Evolutionary conservation across 345 rosid species (phyloP).

Genomic region (Mallotus nudiflorus): DNA sequence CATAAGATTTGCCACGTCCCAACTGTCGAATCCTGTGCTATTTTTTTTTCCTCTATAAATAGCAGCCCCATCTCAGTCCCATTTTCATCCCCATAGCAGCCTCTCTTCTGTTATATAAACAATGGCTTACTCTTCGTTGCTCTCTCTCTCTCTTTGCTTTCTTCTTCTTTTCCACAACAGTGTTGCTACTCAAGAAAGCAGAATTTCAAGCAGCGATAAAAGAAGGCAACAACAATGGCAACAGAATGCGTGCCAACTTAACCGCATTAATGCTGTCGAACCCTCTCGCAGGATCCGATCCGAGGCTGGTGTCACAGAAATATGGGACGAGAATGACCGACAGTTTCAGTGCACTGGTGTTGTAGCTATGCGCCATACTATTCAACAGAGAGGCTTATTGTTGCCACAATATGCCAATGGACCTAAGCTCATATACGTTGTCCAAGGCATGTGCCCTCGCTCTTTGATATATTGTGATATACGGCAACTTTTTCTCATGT

Average conservation of each 20-base stretch:
- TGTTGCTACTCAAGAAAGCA: too few relatives aligned
- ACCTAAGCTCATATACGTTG: constrained; percentile 43
- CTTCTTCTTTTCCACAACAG: constrained; percentile 6
- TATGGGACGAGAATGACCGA: constrained; percentile 40
- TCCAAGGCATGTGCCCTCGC: constrained; percentile 27
- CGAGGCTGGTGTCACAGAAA: constrained; percentile 44
- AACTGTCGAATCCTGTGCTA: background rate
- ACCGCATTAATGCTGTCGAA: constrained; percentile 28
- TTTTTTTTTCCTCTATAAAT: constrained; percentile 1
- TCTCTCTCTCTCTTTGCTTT: constrained; percentile 14
- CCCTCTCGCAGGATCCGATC: constrained; percentile 33
- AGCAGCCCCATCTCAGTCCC: background rate
- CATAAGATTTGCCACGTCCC: constrained; percentile 23
- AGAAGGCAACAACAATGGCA: constrained; percentile 22
- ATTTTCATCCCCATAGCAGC: too few relatives aligned
- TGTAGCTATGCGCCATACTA: constrained; percentile 37
- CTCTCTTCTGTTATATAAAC: too few relatives aligned
- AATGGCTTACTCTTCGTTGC: constrained; percentile 20
- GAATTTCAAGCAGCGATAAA: background rate
- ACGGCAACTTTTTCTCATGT: too few relatives aligned
- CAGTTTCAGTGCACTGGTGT: constrained; percentile 50
- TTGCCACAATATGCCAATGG: constrained; percentile 42
- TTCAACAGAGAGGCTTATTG: constrained; percentile 36
- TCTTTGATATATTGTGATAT: background rate
- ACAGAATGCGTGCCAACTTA: constrained; percentile 32